Conservation (phyloP, 1,284 basidiomycete species). For the Flammula alnicola region DNA sequence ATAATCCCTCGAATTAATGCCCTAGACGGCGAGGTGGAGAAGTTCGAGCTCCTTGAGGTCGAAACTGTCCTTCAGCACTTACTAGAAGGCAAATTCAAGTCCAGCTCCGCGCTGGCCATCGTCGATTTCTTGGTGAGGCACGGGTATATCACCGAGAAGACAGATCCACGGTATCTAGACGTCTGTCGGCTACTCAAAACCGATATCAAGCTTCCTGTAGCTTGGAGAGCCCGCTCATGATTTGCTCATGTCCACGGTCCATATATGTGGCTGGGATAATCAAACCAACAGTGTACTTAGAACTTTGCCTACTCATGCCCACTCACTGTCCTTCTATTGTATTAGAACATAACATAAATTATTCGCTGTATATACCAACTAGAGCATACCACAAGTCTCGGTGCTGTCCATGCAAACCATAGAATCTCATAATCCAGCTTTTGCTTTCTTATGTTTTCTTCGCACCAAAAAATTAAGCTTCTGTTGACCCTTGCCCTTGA, state of each 20-base stretch:
- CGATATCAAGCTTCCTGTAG: conserved; percentile 30
- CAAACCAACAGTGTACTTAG: too few relatives aligned
- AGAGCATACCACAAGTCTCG: conserved; percentile 5
- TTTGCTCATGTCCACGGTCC: not conserved
- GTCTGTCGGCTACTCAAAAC: conserved; percentile 36
- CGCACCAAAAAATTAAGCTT: conserved; percentile 40
- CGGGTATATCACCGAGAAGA: conserved; percentile 50
- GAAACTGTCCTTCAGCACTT: conserved; percentile 43
- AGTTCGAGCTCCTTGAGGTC: conserved; percentile 41
- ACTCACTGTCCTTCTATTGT: too few relatives aligned
- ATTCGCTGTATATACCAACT: conserved; percentile 18
- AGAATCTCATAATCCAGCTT: conserved; percentile 1
- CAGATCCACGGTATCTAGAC: conserved; percentile 45
- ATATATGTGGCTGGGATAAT: too few relatives aligned
- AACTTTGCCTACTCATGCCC: too few relatives aligned
- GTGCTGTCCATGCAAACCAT: not conserved
- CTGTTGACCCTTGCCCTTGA: conserved; percentile 32
- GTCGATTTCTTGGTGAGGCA: conserved; percentile 58
- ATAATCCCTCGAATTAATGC: conserved; percentile 38
- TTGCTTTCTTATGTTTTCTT: conserved; percentile 25
- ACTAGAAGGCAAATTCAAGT: conserved; percentile 50
- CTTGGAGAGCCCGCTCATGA: conserved; percentile 23
- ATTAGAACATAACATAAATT: conserved; percentile 8
- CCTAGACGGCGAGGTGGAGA: conserved; percentile 48
- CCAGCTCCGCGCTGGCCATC: conserved; percentile 57